Conservation (phyloP, 768 basidiomycete species). For the Solioccasus polychromus region DNA sequence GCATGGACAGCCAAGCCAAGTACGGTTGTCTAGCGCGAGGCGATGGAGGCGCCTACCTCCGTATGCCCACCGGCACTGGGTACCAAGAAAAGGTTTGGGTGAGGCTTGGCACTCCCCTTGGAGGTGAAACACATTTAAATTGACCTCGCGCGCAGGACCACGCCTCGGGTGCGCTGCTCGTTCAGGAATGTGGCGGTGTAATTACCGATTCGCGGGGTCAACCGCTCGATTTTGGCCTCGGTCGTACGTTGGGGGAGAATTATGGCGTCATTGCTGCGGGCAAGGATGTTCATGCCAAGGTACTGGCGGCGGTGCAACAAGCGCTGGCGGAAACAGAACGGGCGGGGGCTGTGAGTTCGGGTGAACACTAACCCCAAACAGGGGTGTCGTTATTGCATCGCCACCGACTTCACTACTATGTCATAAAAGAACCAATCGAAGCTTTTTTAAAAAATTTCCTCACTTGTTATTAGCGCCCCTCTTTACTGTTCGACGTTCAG, state of each 20-base stretch:
- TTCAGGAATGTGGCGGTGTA: constrained; percentile 88
- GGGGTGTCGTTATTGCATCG: constrained; percentile 2
- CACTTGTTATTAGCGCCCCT: too few relatives aligned
- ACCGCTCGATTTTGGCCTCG: constrained; percentile 81
- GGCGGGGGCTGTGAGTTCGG: background rate
- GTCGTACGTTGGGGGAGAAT: constrained; percentile 82
- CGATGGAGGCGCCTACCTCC: constrained; percentile 78
- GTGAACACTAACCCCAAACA: background rate
- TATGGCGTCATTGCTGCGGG: constrained; percentile 85
- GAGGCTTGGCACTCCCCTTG: too few relatives aligned
- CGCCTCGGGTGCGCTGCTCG: constrained; percentile 79
- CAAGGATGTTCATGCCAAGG: constrained; percentile 61
- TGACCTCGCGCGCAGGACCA: constrained; percentile 76
- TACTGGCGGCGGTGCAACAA: constrained; percentile 72
- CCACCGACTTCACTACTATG: background rate
- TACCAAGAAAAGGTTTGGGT: constrained; percentile 99
- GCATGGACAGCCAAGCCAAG: constrained; percentile 98
- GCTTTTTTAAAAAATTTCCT: too few relatives aligned
- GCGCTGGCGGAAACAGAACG: constrained; percentile 38
- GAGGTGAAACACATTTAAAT: too few relatives aligned
- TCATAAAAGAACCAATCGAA: too few relatives aligned
- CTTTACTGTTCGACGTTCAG: too few relatives aligned
- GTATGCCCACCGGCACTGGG: constrained; percentile 73
- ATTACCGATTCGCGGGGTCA: constrained; percentile 81
- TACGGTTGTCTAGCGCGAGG: constrained; percentile 85